A percentile compares a stretch with the other conserved stretches of the same genome.
These are phyloP conservation scores for Paraphoma sp. DNA, from an alignment of 2,329 filamentous ascomycete genomes.

Conservation along the genomic window DNA sequence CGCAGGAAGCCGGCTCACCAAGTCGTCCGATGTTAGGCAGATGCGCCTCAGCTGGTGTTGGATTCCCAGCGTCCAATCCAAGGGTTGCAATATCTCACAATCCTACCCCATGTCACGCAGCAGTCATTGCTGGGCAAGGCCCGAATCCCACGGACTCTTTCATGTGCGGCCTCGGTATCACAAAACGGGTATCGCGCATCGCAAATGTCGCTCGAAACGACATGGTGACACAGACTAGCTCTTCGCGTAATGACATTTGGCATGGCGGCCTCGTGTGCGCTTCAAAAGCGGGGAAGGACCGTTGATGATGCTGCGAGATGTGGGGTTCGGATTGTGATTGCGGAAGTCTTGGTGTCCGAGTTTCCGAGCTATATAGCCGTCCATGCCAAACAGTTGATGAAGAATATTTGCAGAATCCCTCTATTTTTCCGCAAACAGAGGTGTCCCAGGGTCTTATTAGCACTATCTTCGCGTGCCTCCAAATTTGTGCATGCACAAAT, in stretches of 20 bases:
- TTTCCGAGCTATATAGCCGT: background rate
- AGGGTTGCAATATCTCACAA: background rate
- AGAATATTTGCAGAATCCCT: background rate
- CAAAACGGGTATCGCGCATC: background rate
- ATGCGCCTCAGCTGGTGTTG: no score
- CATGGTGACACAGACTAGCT: background rate
- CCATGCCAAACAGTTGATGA: background rate
- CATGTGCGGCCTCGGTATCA: conserved; percentile 15
- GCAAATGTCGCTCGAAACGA: conserved; percentile 6
- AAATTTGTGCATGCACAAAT: no score
- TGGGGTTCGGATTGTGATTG: conserved; percentile 1
- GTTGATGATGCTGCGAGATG: conserved; percentile 3
- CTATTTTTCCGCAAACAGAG: background rate
- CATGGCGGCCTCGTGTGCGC: background rate
- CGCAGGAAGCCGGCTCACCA: background rate
- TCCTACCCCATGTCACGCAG: no score
- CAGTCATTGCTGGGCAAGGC: no score
- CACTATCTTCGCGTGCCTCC: no score
- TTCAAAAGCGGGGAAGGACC: conserved; percentile 21
- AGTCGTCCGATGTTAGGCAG: background rate
- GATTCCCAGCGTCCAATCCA: background rate
- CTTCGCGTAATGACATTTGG: background rate
- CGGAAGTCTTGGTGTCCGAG: conserved; percentile 11
- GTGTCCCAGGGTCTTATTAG: no score
- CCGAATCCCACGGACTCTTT: background rate